Conservation (phyloP, 768 basidiomycete species). For the Mycena polygramma region DNA sequence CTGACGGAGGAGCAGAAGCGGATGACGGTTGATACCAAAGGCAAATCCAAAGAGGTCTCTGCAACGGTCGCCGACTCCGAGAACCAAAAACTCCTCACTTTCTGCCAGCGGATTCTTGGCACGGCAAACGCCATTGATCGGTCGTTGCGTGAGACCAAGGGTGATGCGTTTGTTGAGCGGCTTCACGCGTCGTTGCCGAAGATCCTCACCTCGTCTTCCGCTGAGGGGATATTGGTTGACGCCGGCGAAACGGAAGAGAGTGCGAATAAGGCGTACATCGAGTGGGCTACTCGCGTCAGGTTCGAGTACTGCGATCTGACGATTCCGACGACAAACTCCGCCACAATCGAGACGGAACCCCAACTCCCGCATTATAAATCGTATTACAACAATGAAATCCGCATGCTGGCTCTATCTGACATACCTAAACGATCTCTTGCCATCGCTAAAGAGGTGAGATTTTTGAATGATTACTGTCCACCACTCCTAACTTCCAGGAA, state of each 20-base stretch:
- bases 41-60: constrained; percentile 72
- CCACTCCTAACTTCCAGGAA: constrained; percentile 18
- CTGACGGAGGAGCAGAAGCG: constrained; percentile 93
- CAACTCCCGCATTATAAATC: constrained; percentile 83
- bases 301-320: constrained; percentile 95
- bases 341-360: constrained; percentile 57
- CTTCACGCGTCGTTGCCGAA: constrained; percentile 83
- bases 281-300: constrained; percentile 85
- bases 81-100: constrained; percentile 80
- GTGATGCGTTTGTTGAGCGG: constrained; percentile 85
- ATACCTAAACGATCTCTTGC: constrained; percentile 93
- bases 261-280: constrained; percentile 76
- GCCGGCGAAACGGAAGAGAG: constrained; percentile 76
- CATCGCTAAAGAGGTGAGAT: constrained; percentile 90
- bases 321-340: constrained; percentile 49
- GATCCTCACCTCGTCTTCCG: constrained; percentile 66
- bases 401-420: constrained; percentile 86
- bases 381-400: constrained; percentile 84
- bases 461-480: background rate
- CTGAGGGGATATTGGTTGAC: constrained; percentile 56
- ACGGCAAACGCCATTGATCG: constrained; percentile 90
- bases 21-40: constrained; percentile 76
- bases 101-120: constrained; percentile 88
- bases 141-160: constrained; percentile 90
- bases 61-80: constrained; percentile 68